Conservation (phyloP, 2,329 filamentous ascomycete genomes). For the Aaosphaeria arxii region DNA sequence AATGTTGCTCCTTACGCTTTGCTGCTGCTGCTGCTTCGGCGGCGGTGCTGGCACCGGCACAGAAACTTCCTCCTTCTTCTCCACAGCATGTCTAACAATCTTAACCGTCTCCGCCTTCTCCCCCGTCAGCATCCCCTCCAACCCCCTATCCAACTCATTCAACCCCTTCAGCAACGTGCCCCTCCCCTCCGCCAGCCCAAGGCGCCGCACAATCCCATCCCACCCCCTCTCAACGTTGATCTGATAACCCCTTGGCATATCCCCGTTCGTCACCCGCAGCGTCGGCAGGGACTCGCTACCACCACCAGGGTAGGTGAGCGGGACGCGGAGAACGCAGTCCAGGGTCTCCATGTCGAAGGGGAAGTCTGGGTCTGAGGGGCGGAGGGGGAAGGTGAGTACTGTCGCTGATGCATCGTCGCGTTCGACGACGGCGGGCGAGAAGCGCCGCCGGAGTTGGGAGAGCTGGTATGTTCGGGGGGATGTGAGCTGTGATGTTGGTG, state of each 20-base stretch:
- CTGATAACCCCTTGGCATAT: conserved; percentile 68
- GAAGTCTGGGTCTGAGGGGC: conserved; percentile 79
- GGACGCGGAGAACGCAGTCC: conserved; percentile 66
- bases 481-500: conserved; percentile 61
- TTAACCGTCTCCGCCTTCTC: conserved; percentile 49
- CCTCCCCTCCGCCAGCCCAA: conserved; percentile 41
- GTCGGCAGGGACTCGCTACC: conserved; percentile 42
- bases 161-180: conserved; percentile 64
- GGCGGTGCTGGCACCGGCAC: background rate
- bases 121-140: conserved; percentile 67
- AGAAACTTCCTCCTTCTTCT: background rate
- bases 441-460: conserved; percentile 68
- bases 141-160: conserved; percentile 68
- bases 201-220: conserved; percentile 53
- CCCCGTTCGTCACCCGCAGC: conserved; percentile 62
- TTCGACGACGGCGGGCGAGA: conserved; percentile 39
- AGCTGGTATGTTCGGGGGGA: conserved; percentile 74
- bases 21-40: background rate
- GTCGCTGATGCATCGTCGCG: conserved; percentile 41
- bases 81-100: conserved; percentile 10
- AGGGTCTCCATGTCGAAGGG: conserved; percentile 71
- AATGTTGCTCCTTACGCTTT: too few relatives aligned
- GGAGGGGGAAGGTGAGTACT: conserved; percentile 63
- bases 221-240: conserved; percentile 77
- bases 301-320: conserved; percentile 58